Percentiles rank a stretch among this genome's conserved stretches.
Conservation (phyloP, 2,329 filamentous ascomycete genomes). For the Cercospora sojina region DNA sequence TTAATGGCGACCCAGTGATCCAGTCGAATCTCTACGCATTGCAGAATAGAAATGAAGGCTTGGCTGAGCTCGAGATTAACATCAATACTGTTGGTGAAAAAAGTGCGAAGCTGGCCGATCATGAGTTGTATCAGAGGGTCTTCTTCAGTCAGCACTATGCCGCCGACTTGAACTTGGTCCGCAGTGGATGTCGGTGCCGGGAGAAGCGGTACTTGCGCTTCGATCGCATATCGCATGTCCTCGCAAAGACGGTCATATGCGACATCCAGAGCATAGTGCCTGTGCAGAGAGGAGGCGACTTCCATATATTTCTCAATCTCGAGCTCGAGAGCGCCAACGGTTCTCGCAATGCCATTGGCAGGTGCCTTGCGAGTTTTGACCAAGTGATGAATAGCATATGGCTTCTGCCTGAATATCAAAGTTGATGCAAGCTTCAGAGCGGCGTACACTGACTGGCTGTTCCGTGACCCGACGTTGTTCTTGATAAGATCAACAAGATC, state of each 20-base stretch:
- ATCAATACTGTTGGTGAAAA: conserved; percentile 87
- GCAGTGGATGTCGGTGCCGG: conserved; percentile 1
- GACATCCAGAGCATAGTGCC: conserved; percentile 68
- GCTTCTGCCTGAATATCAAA: conserved; percentile 82
- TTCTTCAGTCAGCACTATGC: conserved; percentile 47
- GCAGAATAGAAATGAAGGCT: conserved; percentile 74
- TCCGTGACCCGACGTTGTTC: conserved; percentile 78
- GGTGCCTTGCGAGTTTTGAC: conserved; percentile 64
- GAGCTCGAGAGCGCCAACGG: conserved; percentile 70
- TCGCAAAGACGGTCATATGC: conserved; percentile 70
- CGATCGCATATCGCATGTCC: conserved; percentile 55
- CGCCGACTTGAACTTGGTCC: conserved; percentile 5
- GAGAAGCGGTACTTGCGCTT: conserved; percentile 31
- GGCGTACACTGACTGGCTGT: conserved; percentile 84
- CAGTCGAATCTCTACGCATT: conserved; percentile 79
- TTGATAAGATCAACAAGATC: conserved; percentile 89
- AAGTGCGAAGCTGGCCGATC: conserved; percentile 65
- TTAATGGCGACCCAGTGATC: conserved; percentile 80
- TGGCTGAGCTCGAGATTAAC: conserved; percentile 88
- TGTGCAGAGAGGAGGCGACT: conserved; percentile 67
- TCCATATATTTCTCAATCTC: conserved; percentile 71
- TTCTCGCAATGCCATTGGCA: conserved; percentile 59
- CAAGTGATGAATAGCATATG: conserved; percentile 76
- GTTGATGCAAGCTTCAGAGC: conserved; percentile 84
- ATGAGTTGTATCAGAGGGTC: conserved; percentile 56